Evolutionary conservation across 805 yeast species (phyloP).

Genomic region (Starmerella bacillaris): DNA sequence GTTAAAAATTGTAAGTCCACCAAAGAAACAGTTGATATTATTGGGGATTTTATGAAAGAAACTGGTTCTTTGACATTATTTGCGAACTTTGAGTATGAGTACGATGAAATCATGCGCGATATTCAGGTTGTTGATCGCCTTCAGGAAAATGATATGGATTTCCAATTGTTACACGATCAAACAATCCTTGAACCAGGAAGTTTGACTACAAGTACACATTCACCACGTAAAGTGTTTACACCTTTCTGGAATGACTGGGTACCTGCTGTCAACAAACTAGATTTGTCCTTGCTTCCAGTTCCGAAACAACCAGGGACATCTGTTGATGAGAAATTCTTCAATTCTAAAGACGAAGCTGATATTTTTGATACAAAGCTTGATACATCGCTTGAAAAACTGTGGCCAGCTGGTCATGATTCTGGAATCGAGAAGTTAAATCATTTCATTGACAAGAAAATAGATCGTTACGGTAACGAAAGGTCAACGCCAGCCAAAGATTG

Average conservation of each 20-base stretch:
- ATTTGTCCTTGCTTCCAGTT: neutral
- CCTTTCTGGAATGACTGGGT: conserved; percentile 30
- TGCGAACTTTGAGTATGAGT: conserved; percentile 29
- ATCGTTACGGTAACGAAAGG: conserved; percentile 23
- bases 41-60: conserved; percentile 18
- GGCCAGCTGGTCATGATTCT: conserved; percentile 25
- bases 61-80: conserved; percentile 21
- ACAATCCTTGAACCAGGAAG: conserved; percentile 29
- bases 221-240: conserved; percentile 29
- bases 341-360: too few species aligned
- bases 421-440: conserved; percentile 17
- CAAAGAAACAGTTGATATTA: conserved; percentile 1
- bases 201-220: conserved; percentile 24
- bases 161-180: conserved; percentile 25
- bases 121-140: conserved; percentile 14
- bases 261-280: conserved; percentile 10
- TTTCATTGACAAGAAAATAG: conserved; percentile 17
- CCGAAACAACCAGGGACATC: conserved; percentile 1
- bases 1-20: conserved; percentile 2
- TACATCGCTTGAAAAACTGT: conserved; percentile 10
- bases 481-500: conserved; percentile 22
- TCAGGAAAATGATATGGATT: conserved; percentile 14
- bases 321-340: neutral
- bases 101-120: conserved; percentile 28
- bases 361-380: conserved; percentile 4